Evolutionary conservation across 768 basidiomycete species (phyloP).

Genomic region (Termitomyces sp.): DNA sequence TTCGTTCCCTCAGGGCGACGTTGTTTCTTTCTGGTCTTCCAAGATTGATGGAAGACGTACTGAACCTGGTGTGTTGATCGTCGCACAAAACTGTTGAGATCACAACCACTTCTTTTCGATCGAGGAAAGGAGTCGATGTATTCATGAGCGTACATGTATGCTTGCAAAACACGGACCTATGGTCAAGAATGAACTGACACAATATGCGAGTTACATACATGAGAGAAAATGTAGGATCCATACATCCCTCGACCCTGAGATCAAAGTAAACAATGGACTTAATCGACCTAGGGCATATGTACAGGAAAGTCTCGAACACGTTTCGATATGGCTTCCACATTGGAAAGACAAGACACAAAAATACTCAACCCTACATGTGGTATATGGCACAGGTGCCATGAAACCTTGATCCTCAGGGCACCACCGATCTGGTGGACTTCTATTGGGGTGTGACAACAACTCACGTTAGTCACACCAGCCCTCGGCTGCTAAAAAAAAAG

Average conservation of each 20-base stretch:
- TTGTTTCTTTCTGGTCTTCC: constrained; percentile 4
- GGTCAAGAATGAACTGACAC: neutral
- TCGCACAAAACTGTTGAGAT: constrained; percentile 11
- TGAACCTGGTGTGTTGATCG: neutral
- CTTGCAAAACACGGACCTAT: constrained; percentile 6
- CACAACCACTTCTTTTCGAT: constrained; percentile 9
- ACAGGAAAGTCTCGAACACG: constrained; percentile 28
- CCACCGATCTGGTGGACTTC: constrained; percentile 23
- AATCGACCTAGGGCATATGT: constrained; percentile 13
- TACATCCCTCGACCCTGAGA: constrained; percentile 26
- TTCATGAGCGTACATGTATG: constrained; percentile 10
- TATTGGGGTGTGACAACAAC: constrained; percentile 20
- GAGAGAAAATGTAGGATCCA: neutral
- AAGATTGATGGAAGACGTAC: neutral
- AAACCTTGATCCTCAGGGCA: constrained; percentile 36
- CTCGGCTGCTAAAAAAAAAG: constrained; percentile 16
- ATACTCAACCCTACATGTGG: constrained; percentile 29
- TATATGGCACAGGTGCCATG: constrained; percentile 17
- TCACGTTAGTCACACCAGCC: constrained; percentile 23
- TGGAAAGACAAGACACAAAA: constrained; percentile 24
- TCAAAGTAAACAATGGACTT: constrained; percentile 22
- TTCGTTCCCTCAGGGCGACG: neutral
- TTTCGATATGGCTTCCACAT: constrained; percentile 25
- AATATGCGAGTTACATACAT: neutral
- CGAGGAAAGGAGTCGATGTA: constrained; percentile 8